A percentile compares a stretch with the other conserved stretches of the same genome.
Evolutionary conservation across 768 basidiomycete genomes (phyloP).

Genomic region (Mycena floridula): DNA sequence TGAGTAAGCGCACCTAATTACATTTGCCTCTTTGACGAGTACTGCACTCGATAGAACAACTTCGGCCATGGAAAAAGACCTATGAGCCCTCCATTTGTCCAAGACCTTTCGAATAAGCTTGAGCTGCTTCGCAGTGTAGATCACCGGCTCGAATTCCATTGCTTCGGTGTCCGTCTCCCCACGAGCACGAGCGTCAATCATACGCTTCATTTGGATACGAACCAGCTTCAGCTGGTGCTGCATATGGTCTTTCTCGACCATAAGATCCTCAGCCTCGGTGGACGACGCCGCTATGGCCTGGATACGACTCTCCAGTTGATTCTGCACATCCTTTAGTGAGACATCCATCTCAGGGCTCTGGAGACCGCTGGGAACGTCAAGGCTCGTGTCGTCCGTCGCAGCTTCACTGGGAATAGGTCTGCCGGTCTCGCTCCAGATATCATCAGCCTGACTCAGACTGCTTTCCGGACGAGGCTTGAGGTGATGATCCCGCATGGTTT

Average conservation of each 20-base stretch:
- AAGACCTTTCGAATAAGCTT: conserved; percentile 78
- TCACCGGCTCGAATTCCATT: conserved; percentile 67
- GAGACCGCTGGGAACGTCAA: conserved; percentile 55
- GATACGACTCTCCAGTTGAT: conserved; percentile 67
- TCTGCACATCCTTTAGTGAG: conserved; percentile 64
- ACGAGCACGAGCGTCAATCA: conserved; percentile 68
- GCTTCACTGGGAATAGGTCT: conserved; percentile 73
- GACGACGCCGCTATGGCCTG: conserved; percentile 49
- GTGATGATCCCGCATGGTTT: conserved; percentile 79
- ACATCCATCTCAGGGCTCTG: conserved; percentile 61
- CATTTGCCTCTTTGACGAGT: conserved; percentile 88
- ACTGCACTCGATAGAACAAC: conserved; percentile 79
- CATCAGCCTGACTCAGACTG: conserved; percentile 80
- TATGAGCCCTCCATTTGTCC: conserved; percentile 79
- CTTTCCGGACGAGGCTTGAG: conserved; percentile 83
- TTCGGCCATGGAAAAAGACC: conserved; percentile 92
- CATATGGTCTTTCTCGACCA: conserved; percentile 90
- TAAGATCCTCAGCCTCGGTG: conserved; percentile 77
- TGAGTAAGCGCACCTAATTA: conserved; percentile 60
- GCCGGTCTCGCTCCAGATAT: conserved; percentile 87
- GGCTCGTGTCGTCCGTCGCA: conserved; percentile 82
- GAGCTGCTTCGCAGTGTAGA: conserved; percentile 79
- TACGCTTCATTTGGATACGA: conserved; percentile 74
- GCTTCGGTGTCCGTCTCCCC: conserved; percentile 68
- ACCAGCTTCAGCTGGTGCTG: conserved; percentile 81